These are phyloP conservation scores for Termitomyces sp. DNA, from an alignment of 768 basidiomycete species.

Conservation along the genomic window DNA sequence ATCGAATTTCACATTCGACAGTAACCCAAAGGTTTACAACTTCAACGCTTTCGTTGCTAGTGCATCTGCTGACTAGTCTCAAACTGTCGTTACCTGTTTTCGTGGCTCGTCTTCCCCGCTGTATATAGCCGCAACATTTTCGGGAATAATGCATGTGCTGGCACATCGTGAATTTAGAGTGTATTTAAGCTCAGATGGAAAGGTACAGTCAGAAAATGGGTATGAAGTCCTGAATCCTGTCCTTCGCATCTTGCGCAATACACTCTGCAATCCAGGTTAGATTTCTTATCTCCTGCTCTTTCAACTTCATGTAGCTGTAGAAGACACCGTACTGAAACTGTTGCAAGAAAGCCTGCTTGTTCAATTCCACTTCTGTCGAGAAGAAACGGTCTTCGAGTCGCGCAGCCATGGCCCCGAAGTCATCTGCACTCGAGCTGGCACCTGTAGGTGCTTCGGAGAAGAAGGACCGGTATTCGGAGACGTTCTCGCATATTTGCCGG, in stretches of 20 bases:
- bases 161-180: not conserved
- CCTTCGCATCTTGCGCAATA: constrained; percentile 94
- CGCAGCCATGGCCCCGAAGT: constrained; percentile 46
- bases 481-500: constrained; percentile 78
- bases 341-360: constrained; percentile 94
- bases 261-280: constrained; percentile 97
- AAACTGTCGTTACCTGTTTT: not conserved
- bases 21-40: constrained; percentile 59
- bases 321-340: constrained; percentile 95
- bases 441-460: constrained; percentile 54
- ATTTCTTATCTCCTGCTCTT: constrained; percentile 89
- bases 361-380: constrained; percentile 86
- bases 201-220: constrained; percentile 66
- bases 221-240: constrained; percentile 94
- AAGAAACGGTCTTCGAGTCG: constrained; percentile 95
- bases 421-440: constrained; percentile 33
- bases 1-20: constrained; percentile 50
- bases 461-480: constrained; percentile 89
- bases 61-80: constrained; percentile 25
- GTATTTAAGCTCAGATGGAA: not conserved
- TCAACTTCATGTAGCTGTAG: constrained; percentile 88
- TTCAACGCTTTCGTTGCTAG: constrained; percentile 68
- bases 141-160: not conserved
- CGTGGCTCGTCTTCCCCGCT: not conserved
- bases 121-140: not conserved